Evolutionary conservation across 345 rosid species (phyloP), one percentile per base, ranked within the genome.

Genomic region (Euphorbia pulcherrima): DNA sequence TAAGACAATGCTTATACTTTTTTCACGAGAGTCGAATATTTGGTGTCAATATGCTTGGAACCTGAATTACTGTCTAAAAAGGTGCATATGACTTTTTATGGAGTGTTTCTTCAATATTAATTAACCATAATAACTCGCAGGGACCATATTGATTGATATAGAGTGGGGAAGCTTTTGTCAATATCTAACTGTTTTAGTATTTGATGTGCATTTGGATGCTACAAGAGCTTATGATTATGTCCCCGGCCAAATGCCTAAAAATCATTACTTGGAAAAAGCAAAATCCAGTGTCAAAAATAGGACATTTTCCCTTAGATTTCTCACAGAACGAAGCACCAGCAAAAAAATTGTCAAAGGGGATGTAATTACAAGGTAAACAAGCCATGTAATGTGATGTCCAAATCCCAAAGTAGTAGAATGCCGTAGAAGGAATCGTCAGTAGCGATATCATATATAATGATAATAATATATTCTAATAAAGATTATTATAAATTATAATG

Each of bases 391-490:
- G n/a, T n/a, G n/a, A 33, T 2, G n/a, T 23, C 26, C 70, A 35
- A 16, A 37, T 11, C 24, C 47, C n/a, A 18, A 44, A 67, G 29
- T 70, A 62, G 56, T 14, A 9, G 14, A 60, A 35, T 64, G 28
- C 53, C 62, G 70, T 55, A 72, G 14, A 21, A 44, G 70, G 54
- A 30, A 17, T 47, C n/a, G 65, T 23, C 58, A 57, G 39, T 61
- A 62, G 78, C 28, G 73, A 65, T 69, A 65, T 29, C 20, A 56
- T 14, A 37, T 8, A 4, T 28, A 29, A 47, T 35, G 67, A 33
- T 33, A 33, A 33, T 33, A 33, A 33, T 33, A 33, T 33, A n/a
- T n/a, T n/a, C n/a, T n/a, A n/a, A n/a, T n/a, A n/a, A n/a, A n/a
- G n/a, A n/a, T n/a, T n/a, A n/a, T n/a, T n/a, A n/a, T n/a, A n/a